Evolutionary conservation across 495 filamentous ascomycete genomes (phyloP).

Genomic region (Daldinia childiae): DNA sequence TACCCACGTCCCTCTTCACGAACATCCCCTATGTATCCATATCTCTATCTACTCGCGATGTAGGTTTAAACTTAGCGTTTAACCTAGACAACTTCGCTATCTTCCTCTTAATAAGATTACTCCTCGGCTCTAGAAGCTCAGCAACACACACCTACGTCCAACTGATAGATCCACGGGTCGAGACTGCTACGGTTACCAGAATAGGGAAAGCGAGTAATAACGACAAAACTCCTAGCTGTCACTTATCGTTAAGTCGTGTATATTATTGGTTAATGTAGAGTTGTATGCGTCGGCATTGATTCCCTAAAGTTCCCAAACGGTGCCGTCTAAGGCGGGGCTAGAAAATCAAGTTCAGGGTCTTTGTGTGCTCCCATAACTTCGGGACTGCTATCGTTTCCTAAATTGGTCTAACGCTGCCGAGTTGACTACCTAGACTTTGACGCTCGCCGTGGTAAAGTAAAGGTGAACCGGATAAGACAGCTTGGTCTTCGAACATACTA

Average conservation of each 20-base stretch:
- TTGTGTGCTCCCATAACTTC: constrained; percentile 1
- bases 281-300: constrained; percentile 25
- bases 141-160: background rate
- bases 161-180: background rate
- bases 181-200: constrained; percentile 32
- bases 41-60: background rate
- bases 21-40: too few species aligned
- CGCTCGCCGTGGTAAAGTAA: background rate
- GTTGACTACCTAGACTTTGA: background rate
- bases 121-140: constrained; percentile 15
- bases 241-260: background rate
- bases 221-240: constrained; percentile 7
- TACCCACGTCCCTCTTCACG: too few species aligned
- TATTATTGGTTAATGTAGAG: constrained; percentile 14
- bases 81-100: constrained; percentile 3
- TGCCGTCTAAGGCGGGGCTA: constrained; percentile 16
- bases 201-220: constrained; percentile 23
- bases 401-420: constrained; percentile 12
- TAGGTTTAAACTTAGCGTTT: background rate
- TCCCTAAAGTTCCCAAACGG: background rate
- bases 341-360: background rate
- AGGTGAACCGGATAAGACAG: background rate
- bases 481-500: background rate
- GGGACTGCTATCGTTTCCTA: constrained; percentile 38
- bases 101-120: background rate